phyloP scores from a whole-genome alignment of 2,329 filamentous ascomycete genomes.

The Claviceps maximensis region DNA sequence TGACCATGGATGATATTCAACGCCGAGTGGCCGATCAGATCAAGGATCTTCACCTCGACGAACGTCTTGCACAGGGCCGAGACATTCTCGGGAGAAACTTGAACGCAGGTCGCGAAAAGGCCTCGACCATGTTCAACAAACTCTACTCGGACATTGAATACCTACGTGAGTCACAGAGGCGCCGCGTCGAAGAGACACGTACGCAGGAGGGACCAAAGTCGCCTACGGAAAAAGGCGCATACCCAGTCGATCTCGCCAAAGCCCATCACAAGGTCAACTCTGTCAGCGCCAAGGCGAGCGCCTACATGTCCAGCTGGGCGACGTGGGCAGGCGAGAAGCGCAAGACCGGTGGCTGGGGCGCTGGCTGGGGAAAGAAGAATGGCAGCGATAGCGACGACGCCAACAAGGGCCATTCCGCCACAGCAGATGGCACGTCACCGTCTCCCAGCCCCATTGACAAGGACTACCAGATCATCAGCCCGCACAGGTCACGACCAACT shows the following conservation, averaged over 20 bases:
- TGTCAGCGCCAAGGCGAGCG: slow-evolving; percentile 42
- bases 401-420: slow-evolving; percentile 14
- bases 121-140: slow-evolving; percentile 73
- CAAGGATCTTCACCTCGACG: slow-evolving; percentile 85
- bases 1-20: slow-evolving; percentile 91
- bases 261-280: slow-evolving; percentile 33
- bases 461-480: slow-evolving; percentile 23
- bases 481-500: slow-evolving; percentile 15
- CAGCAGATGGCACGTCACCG: slow-evolving; percentile 16
- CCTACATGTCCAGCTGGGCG: slow-evolving; percentile 58
- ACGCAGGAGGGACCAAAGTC: slow-evolving; percentile 6
- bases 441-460: slow-evolving; percentile 25
- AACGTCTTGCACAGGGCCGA: slow-evolving; percentile 68
- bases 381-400: not conserved
- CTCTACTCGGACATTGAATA: slow-evolving; percentile 82
- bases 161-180: slow-evolving; percentile 32
- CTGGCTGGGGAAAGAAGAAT: slow-evolving; percentile 24
- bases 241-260: slow-evolving; percentile 22
- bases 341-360: slow-evolving; percentile 37
- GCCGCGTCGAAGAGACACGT: slow-evolving; percentile 27
- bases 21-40: slow-evolving; percentile 82
- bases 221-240: slow-evolving; percentile 5
- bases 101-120: slow-evolving; percentile 78
- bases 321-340: slow-evolving; percentile 64
- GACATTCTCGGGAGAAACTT: slow-evolving; percentile 82